Evolutionary conservation across 2,329 filamentous ascomycete species (phyloP).

Genomic region (Penicillium fuscoglaucum): DNA sequence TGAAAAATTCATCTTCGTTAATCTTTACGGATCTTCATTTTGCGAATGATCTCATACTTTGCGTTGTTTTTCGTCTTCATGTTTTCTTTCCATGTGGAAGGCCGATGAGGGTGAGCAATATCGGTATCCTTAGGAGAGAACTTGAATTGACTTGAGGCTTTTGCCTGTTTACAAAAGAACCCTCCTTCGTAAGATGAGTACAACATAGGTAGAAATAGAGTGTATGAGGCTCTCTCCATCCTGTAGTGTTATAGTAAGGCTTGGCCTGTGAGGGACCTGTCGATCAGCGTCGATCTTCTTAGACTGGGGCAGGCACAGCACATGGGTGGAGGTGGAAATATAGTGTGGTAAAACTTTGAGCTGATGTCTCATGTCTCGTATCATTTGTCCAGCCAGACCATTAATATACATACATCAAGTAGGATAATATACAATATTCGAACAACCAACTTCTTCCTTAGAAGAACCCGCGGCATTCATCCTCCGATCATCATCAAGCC

Average conservation of each 20-base stretch:
- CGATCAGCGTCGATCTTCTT: constrained; percentile 5
- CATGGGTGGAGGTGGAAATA: background rate
- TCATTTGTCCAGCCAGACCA: background rate
- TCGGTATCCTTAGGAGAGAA: background rate
- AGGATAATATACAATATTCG: background rate
- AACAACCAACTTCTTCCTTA: background rate
- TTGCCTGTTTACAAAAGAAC: background rate
- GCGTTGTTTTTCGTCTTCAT: constrained; percentile 4
- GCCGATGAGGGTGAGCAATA: background rate
- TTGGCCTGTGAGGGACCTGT: background rate
- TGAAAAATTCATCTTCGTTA: background rate
- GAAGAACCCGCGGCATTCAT: background rate
- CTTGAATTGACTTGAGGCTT: constrained; percentile 5
- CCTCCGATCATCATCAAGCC: background rate
- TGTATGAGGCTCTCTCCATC: too few species aligned
- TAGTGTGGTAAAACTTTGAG: background rate
- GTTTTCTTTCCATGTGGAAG: background rate
- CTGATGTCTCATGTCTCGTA: background rate
- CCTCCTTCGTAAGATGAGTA: background rate
- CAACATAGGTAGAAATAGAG: background rate
- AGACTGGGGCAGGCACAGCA: background rate
- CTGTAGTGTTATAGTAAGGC: background rate
- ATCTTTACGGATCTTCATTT: constrained; percentile 2
- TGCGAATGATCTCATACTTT: background rate
- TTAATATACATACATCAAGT: background rate